Percentiles rank a stretch among this genome's conserved stretches.
Conservation (phyloP, 2,329 filamentous ascomycete species). For the Onygenales sp. region DNA sequence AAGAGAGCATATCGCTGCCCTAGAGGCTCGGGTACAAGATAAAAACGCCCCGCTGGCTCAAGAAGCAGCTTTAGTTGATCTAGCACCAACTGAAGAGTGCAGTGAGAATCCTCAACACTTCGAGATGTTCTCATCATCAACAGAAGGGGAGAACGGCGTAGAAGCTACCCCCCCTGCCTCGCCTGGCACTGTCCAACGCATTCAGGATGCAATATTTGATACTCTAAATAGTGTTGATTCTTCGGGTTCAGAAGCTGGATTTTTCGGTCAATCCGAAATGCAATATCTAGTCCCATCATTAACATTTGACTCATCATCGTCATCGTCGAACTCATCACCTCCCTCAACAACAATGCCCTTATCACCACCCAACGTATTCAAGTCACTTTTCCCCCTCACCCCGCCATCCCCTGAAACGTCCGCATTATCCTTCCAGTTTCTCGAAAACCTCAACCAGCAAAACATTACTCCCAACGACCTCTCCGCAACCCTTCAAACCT, state of each 20-base stretch:
- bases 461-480: constrained; percentile 7
- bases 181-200: not conserved
- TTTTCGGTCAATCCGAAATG: constrained; percentile 3
- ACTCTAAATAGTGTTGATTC: not conserved
- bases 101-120: not conserved
- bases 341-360: not conserved
- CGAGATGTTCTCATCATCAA: not conserved
- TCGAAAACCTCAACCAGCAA: constrained; percentile 6
- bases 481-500: constrained; percentile 12
- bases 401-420: constrained; percentile 3
- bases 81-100: not conserved
- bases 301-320: not conserved
- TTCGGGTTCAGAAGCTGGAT: not conserved
- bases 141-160: not conserved
- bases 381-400: not conserved
- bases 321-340: not conserved
- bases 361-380: not conserved
- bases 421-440: constrained; percentile 8
- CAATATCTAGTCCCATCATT: not conserved
- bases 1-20: constrained; percentile 18
- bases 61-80: not conserved
- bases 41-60: not conserved
- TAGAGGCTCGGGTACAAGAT: constrained; percentile 14
- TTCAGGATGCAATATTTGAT: constrained; percentile 2
- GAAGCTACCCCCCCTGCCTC: not conserved